A percentile compares a stretch with the other conserved stretches of the same genome.
These are phyloP conservation scores for Tieghemiomyces parasiticus DNA, from an alignment of 192 early-diverging fungal species.

Conservation along the genomic window DNA sequence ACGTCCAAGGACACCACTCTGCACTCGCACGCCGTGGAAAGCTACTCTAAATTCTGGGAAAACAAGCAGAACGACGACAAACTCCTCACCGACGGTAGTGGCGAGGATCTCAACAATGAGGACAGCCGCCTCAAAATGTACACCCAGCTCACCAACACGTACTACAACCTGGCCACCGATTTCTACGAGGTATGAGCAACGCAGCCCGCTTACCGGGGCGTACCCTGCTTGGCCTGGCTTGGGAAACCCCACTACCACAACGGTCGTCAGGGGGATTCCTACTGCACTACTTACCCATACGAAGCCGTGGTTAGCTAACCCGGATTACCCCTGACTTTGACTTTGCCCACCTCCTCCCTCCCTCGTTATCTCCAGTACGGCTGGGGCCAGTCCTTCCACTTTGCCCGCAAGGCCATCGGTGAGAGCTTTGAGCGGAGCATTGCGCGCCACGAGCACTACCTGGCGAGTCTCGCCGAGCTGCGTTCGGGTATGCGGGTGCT, in stretches of 20 bases:
- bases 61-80: conserved; percentile 26
- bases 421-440: conserved; percentile 68
- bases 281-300: no score
- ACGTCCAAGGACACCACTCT: conserved; percentile 50
- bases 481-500: conserved; percentile 55
- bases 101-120: conserved; percentile 39
- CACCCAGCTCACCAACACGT: conserved; percentile 61
- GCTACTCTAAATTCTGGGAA: conserved; percentile 58
- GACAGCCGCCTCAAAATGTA: conserved; percentile 40
- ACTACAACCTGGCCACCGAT: conserved; percentile 70
- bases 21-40: conserved; percentile 45
- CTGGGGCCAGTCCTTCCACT: conserved; percentile 90
- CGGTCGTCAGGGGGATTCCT: no score
- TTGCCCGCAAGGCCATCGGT: conserved; percentile 63
- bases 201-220: conserved; percentile 19
- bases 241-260: no score
- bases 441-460: conserved; percentile 79
- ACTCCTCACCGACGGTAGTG: conserved; percentile 43
- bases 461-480: conserved; percentile 60
- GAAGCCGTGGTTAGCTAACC: no score
- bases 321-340: no score
- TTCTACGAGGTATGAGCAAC: no score
- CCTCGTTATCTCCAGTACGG: no score
- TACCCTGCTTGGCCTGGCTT: no score
- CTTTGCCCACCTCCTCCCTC: no score